Evolutionary conservation across 2,329 filamentous ascomycete genomes (phyloP), one percentile per base, ranked within the genome.

Genomic region (Fusarium torreyae): DNA sequence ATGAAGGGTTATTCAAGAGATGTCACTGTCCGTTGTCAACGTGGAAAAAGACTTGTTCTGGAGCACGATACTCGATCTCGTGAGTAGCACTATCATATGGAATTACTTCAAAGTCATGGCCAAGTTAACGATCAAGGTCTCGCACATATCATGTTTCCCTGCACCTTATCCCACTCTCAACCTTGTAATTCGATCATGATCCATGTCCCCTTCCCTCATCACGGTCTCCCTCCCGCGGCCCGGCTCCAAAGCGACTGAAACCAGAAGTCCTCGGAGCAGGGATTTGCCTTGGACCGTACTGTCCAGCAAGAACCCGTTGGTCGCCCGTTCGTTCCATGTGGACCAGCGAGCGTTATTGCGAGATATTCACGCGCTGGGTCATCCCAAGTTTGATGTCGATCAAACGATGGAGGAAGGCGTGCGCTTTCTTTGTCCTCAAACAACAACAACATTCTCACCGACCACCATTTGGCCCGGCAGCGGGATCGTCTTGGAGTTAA

Each of bases 211-310:
- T 66, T 66, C 38, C 54, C 45, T 45, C 44, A 11, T 42, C 55
- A 24, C 33, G 38, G 50, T 44, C 61, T 54, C 61, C 60, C 66
- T 51, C 51, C 53, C 46, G 54, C 61, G 55, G 66, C 46, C 42
- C 56, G 55, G 39, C 60, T 60, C 56, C 62, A 57, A 66, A 62
- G 51, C 46, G 50, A 63, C 66, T 69, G 66, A 69, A 69, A 69
- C 55, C 52, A 62, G 28, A 48, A 56, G 43, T 50, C 20, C 36
- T 38, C 40, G 7, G 28, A 40, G 52, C 66, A 69, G 43, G 66
- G 66, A 50, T 54, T 53, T 24, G 36, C 14, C 45, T 55, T 45
- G 54, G 26, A 39, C 15, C 31, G 18, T 14, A 44, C 22, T 8
- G 28, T n/a, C 14, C 14, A 59, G 31, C 36, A 57, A 33, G 28